phyloP scores from a whole-genome alignment of 2,329 filamentous ascomycete species.

The Sporothrix euskadiensis region DNA sequence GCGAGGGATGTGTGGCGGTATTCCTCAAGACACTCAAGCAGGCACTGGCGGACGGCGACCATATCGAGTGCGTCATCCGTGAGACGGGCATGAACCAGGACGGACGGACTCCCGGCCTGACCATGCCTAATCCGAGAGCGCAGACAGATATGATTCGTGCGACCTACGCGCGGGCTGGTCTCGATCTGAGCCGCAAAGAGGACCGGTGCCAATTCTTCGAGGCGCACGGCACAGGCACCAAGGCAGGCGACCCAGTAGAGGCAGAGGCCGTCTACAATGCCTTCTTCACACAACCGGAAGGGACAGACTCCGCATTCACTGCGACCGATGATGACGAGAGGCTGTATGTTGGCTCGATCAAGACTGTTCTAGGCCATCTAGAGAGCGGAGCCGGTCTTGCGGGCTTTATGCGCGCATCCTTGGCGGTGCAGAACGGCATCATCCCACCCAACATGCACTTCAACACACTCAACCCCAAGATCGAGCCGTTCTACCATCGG shows the following conservation, averaged over 20 bases:
- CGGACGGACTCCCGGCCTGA: conserved; percentile 55
- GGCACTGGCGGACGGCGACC: conserved; percentile 53
- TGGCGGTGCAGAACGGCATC: conserved; percentile 44
- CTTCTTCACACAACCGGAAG: conserved; percentile 39
- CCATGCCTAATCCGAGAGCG: conserved; percentile 51
- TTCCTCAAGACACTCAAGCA: conserved; percentile 53
- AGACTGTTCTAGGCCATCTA: conserved; percentile 52
- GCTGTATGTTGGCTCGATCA: conserved; percentile 46
- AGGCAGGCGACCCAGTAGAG: conserved; percentile 41
- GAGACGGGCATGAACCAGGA: conserved; percentile 53
- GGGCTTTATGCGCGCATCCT: conserved; percentile 48
- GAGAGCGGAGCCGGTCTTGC: conserved; percentile 54
- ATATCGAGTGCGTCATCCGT: conserved; percentile 50
- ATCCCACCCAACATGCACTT: conserved; percentile 50
- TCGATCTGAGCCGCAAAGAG: conserved; percentile 39
- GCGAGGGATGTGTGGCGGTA: conserved; percentile 54
- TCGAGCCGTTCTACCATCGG: conserved; percentile 42
- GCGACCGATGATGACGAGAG: background rate
- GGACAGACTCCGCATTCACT: background rate
- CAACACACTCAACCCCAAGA: conserved; percentile 43
- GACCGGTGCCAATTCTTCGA: conserved; percentile 52
- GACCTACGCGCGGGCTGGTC: conserved; percentile 48
- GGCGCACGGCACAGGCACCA: conserved; percentile 46
- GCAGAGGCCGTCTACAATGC: conserved; percentile 47
- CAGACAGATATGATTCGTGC: conserved; percentile 49